phyloP scores from a whole-genome alignment of 2,329 filamentous ascomycete genomes.

The Elsinoe batatas region DNA sequence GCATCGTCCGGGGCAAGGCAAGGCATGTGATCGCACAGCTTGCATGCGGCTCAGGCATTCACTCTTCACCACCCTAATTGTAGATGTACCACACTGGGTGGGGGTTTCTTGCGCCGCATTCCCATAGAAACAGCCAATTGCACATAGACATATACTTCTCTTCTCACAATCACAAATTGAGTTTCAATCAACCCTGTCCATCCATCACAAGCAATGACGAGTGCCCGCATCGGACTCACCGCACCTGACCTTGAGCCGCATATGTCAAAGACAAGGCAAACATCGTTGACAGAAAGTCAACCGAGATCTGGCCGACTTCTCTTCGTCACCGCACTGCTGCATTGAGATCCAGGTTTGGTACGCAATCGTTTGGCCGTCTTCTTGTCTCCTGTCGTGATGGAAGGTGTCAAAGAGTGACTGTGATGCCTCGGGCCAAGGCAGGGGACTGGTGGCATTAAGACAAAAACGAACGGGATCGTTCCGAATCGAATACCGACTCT shows the following conservation, averaged over 20 bases:
- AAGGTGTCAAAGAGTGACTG: not conserved
- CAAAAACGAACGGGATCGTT: too few relatives aligned
- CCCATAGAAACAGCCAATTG: not conserved
- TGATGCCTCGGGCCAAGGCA: not conserved
- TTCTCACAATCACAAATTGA: not conserved
- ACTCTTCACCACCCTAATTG: constrained; percentile 1
- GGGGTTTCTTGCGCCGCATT: not conserved
- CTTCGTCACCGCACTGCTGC: not conserved
- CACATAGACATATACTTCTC: constrained; percentile 2
- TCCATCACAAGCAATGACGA: not conserved
- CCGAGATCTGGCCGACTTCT: not conserved
- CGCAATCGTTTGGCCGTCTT: not conserved
- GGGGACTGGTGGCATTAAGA: too few relatives aligned
- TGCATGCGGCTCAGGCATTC: constrained; percentile 4
- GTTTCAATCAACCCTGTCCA: not conserved
- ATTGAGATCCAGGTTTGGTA: not conserved
- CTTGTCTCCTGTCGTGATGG: not conserved
- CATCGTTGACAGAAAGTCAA: not conserved
- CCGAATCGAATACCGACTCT: too few relatives aligned
- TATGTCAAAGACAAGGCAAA: not conserved
- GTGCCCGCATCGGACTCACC: not conserved
- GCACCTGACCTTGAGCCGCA: not conserved
- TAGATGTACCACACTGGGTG: constrained; percentile 4
- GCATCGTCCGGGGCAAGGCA: not conserved
- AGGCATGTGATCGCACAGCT: not conserved